Base-by-base conservation (phyloP, 2,329 filamentous ascomycete species). In the Colletotrichum sp. region DNA sequence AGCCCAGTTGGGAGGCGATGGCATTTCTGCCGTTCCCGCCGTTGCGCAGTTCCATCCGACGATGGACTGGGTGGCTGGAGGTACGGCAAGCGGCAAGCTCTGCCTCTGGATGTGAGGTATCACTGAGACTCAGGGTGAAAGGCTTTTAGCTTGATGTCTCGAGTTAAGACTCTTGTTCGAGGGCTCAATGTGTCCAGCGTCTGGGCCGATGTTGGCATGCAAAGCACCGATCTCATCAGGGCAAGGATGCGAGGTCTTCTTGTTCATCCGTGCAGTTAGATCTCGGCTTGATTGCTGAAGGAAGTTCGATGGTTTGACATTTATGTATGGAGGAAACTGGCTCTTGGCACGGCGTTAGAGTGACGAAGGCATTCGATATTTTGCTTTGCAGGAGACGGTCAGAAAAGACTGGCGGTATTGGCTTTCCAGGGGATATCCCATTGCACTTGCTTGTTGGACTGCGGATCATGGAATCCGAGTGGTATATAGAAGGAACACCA, bases 11-110 rank as follows among this genome's bases (percentile, higher is more conserved):
- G 95, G 93, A 2, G 95, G 96, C 1, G 95, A 98, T 1, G 95
- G 94, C 1, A 98, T 99, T 79, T 98, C 96, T 1, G 97, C 97
- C 8, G 97, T 99, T 6, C 97, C 97, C 4, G 95, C 97, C 0
- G 97, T 98, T 0, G 94, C 96, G 0, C 94, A 96, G 66, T 97
- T 99, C 80, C 97, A 99, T 83, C 94, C 95, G 0, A 94, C 91
- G 0, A 88, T 92, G 83, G 94, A 98, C 81, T 99, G 97, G 97
- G 93, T 99, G 43, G 96, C 94, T 1, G 96, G 94, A 3, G 97
- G 96, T 0, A 99, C 94, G 1, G 95, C 94, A 0, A 98, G 95
- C 82, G 97, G 97, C 3, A 99, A 99, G 85, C 84, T 99, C 30
- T 98, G 94, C 83, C 86, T 99, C 43, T 99, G 96, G 96, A 94